Evolutionary conservation across 768 basidiomycete species (phyloP).

Genomic region (Boletus bicolor): DNA sequence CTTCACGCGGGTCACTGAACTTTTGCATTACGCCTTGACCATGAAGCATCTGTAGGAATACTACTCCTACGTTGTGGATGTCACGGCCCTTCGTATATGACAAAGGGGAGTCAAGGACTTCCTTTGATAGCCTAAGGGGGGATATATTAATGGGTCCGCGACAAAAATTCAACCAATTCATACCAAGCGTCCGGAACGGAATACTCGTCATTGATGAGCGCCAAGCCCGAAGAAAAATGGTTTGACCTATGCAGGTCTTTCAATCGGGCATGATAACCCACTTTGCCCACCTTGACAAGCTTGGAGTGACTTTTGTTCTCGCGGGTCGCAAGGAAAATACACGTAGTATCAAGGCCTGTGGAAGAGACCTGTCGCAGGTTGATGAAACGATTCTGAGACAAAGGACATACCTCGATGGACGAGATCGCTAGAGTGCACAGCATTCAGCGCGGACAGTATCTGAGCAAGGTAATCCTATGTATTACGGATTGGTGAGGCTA

Average conservation of each 20-base stretch:
- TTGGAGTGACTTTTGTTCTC: conserved; percentile 53
- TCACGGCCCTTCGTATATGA: conserved; percentile 76
- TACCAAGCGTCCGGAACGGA: conserved; percentile 32
- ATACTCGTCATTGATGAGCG: conserved; percentile 15
- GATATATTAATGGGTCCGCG: not conserved
- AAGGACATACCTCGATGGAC: conserved; percentile 62
- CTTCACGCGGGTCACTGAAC: conserved; percentile 54
- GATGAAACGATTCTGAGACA: not conserved
- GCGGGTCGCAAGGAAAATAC: conserved; percentile 58
- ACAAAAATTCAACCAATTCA: not conserved
- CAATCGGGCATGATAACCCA: conserved; percentile 67
- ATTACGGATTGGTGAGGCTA: not conserved
- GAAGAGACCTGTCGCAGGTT: not conserved
- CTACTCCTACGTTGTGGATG: conserved; percentile 76
- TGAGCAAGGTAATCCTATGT: conserved; percentile 72
- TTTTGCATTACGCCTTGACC: conserved; percentile 63
- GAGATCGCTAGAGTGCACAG: conserved; percentile 60
- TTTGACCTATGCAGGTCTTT: conserved; percentile 85
- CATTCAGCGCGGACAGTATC: conserved; percentile 65
- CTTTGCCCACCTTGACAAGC: conserved; percentile 70
- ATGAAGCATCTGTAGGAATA: conserved; percentile 82
- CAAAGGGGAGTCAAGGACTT: conserved; percentile 76
- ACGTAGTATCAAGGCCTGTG: conserved; percentile 54
- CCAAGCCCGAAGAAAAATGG: conserved; percentile 48
- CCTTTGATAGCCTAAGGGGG: conserved; percentile 62